phyloP scores from a whole-genome alignment of 2,329 filamentous ascomycete species.

The Cytospora leucostoma region DNA sequence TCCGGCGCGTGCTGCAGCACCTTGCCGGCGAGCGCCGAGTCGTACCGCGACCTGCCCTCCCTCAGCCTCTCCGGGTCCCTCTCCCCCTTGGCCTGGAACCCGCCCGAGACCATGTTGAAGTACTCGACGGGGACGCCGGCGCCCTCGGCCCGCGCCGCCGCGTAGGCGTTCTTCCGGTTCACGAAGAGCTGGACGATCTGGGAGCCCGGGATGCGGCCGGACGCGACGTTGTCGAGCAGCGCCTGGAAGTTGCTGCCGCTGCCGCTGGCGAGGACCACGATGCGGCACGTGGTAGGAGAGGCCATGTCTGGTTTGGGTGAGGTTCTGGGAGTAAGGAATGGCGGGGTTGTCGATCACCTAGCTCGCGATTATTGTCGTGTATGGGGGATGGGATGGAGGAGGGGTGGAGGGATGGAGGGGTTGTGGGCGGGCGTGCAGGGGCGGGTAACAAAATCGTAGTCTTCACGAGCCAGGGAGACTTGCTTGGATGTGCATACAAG shows the following conservation, averaged over 20 bases:
- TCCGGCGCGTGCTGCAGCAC: constrained; percentile 67
- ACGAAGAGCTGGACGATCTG: constrained; percentile 50
- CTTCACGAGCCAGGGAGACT: neutral
- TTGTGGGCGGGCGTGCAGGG: neutral
- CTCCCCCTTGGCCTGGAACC: constrained; percentile 60
- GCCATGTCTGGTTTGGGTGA: neutral
- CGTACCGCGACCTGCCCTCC: constrained; percentile 68
- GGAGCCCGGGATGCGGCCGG: constrained; percentile 43
- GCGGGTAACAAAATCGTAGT: neutral
- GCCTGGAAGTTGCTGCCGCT: constrained; percentile 80
- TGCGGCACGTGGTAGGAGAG: constrained; percentile 42
- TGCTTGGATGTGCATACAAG: no score
- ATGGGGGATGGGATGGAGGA: neutral
- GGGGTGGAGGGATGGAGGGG: neutral
- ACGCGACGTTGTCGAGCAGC: constrained; percentile 54
- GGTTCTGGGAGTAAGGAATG: neutral
- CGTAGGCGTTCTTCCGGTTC: constrained; percentile 51
- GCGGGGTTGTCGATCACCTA: neutral
- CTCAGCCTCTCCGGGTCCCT: constrained; percentile 55
- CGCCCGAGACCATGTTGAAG: constrained; percentile 79
- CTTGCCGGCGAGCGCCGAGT: constrained; percentile 70
- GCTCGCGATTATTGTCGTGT: neutral
- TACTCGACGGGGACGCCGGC: constrained; percentile 71
- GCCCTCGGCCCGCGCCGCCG: constrained; percentile 45
- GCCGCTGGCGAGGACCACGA: constrained; percentile 72